These are phyloP conservation scores for Pseudocohnilembus persalinus DNA, from an alignment of 169 alveolate genomes.

Conservation along the genomic window DNA sequence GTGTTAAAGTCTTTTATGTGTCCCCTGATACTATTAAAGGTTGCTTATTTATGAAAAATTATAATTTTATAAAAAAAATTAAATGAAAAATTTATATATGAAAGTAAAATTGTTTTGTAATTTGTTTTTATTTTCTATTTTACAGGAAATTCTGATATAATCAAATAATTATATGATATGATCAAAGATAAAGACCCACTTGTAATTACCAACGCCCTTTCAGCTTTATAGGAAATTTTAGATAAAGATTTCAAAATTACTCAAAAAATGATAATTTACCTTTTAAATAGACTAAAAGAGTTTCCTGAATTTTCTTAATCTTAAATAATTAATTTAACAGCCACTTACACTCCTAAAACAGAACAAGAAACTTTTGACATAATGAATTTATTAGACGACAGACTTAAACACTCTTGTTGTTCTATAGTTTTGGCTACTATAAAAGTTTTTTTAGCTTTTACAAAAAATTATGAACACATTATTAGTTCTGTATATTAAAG, in stretches of 20 bases:
- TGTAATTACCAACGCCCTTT: slow-evolving; percentile 89
- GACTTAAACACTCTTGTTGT: slow-evolving; percentile 92
- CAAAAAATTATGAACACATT: slow-evolving; percentile 72
- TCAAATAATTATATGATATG: slow-evolving; percentile 74
- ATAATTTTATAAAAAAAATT: background rate
- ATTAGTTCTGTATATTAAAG: slow-evolving; percentile 73
- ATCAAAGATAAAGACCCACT: slow-evolving; percentile 88
- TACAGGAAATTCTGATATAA: slow-evolving; percentile 46
- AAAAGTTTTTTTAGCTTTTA: slow-evolving; percentile 81
- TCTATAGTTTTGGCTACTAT: slow-evolving; percentile 95
- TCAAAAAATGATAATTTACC: slow-evolving; percentile 84
- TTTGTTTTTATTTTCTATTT: background rate
- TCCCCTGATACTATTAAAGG: slow-evolving; percentile 69
- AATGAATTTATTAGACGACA: slow-evolving; percentile 95
- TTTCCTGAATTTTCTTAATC: slow-evolving; percentile 98
- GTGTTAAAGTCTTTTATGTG: slow-evolving; percentile 84
- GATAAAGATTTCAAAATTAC: slow-evolving; percentile 85
- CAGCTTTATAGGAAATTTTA: slow-evolving; percentile 93
- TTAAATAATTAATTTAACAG: slow-evolving; percentile 88
- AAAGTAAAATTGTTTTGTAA: background rate
- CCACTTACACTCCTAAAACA: slow-evolving; percentile 90
- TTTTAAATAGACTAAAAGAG: slow-evolving; percentile 86
- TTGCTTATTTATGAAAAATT: slow-evolving; percentile 22
- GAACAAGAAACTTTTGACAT: slow-evolving; percentile 96
- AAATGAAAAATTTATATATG: background rate